Evolutionary conservation across 352 stramenopile genomes (phyloP).

Genomic region (Pythium inflatum): DNA sequence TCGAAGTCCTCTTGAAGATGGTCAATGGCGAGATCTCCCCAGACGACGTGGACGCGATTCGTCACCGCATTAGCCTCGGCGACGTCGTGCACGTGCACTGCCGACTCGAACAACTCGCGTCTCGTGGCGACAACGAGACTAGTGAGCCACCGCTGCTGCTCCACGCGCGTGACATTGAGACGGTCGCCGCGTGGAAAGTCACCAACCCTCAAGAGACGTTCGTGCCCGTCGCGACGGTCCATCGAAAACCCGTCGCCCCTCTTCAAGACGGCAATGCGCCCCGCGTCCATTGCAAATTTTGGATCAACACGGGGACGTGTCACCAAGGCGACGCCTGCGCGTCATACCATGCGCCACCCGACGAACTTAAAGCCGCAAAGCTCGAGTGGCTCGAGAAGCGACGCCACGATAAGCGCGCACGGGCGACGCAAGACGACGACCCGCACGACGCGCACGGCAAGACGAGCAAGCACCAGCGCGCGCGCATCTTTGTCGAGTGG

Average conservation of each 20-base stretch:
- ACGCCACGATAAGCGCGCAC: slow-evolving; percentile 59
- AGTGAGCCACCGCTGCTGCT: slow-evolving; percentile 23
- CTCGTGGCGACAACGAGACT: background rate
- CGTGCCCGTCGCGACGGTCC: slow-evolving; percentile 54
- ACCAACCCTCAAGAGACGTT: slow-evolving; percentile 55
- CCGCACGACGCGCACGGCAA: slow-evolving; percentile 72
- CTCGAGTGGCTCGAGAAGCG: slow-evolving; percentile 69
- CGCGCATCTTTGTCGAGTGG: slow-evolving; percentile 76
- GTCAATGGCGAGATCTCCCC: slow-evolving; percentile 64
- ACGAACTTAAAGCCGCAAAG: slow-evolving; percentile 53
- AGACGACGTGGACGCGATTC: slow-evolving; percentile 67
- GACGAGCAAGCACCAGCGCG: slow-evolving; percentile 71
- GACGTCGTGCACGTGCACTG: slow-evolving; percentile 68
- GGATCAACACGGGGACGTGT: slow-evolving; percentile 81
- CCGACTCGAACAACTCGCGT: slow-evolving; percentile 54
- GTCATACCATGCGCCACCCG: slow-evolving; percentile 55
- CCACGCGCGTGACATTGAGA: slow-evolving; percentile 26
- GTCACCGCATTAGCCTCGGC: slow-evolving; percentile 63
- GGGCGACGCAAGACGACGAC: slow-evolving; percentile 62
- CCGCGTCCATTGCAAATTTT: slow-evolving; percentile 72
- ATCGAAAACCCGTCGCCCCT: slow-evolving; percentile 12
- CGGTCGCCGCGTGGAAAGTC: slow-evolving; percentile 56
- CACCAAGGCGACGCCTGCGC: slow-evolving; percentile 70
- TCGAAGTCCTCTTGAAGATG: slow-evolving; percentile 84
- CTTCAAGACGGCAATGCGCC: background rate